Conservation (phyloP, 805 yeast species). For the Sporopachydermia lactativora region DNA sequence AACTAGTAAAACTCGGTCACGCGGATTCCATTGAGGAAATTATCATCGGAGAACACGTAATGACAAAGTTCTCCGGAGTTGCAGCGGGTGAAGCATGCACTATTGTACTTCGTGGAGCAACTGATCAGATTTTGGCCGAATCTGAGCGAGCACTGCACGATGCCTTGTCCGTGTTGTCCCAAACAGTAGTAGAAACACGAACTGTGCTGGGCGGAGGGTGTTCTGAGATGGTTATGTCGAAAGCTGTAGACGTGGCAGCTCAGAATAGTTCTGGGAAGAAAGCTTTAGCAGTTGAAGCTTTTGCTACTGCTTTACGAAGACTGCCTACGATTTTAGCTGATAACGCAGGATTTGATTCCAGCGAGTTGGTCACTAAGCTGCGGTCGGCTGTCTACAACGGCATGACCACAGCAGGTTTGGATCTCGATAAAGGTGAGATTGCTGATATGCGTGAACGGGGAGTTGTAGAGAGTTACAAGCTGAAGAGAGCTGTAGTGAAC, state of each 20-base stretch:
- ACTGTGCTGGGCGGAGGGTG: conserved; percentile 94
- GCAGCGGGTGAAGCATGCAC: conserved; percentile 95
- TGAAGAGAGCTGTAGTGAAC: conserved; percentile 86
- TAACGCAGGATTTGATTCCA: conserved; percentile 92
- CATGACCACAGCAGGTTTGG: conserved; percentile 81
- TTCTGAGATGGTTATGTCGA: conserved; percentile 92
- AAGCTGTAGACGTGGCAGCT: conserved; percentile 87
- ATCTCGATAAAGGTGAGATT: conserved; percentile 67
- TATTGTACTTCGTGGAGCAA: conserved; percentile 90
- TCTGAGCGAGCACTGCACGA: conserved; percentile 96
- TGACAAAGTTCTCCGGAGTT: conserved; percentile 90
- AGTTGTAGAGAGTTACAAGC: conserved; percentile 81
- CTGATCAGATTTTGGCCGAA: conserved; percentile 91
- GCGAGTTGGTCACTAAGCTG: conserved; percentile 80
- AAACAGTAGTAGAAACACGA: conserved; percentile 84
- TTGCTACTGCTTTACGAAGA: conserved; percentile 87
- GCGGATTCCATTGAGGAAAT: conserved; percentile 87
- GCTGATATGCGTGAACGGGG: conserved; percentile 94
- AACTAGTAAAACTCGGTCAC: conserved; percentile 68
- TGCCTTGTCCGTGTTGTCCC: conserved; percentile 88
- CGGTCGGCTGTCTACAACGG: conserved; percentile 89
- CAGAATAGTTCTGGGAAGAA: conserved; percentile 89
- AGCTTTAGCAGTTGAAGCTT: conserved; percentile 87
- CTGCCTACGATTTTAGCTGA: conserved; percentile 93
- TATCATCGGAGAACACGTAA: conserved; percentile 82